Evolutionary conservation across 2,329 filamentous ascomycete genomes (phyloP), one percentile per base, ranked within the genome.

Genomic region (Calonectria hawksworthii): DNA sequence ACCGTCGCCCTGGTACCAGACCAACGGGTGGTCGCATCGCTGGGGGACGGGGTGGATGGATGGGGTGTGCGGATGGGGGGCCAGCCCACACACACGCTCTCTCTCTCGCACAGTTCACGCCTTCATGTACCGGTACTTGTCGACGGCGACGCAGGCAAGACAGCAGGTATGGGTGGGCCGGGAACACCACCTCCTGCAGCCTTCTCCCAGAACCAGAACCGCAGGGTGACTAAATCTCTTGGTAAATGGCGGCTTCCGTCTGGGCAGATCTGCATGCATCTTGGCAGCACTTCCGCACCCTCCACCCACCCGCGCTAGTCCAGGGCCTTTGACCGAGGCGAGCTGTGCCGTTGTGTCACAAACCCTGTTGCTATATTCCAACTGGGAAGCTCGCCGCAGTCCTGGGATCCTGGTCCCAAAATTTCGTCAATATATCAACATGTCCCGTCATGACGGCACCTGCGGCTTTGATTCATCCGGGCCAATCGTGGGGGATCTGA

Each of bases 121-220:
- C 36, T 16, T 3, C 34, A 41, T 63, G 56, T 63, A 41, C 56
- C 23, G 34, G 56, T 63, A 63, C 56, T 26, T 63, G 13, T 13
- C 14, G 23, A 16, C 3, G 13, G 14, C 14, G 36, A 59, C n/a
- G 18, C 34, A 41, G 10, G n/a, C 30, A 23, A 56, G 51, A 28
- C 16, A 41, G 16, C 23, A 8, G 14, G 21, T 23, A 13, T 41
- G 56, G 14, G 76, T 69, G 72, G 74, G 70, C 77, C 70, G 68
- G 70, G 61, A 72, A 34, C 59, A 44, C 68, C 63, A 65, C 63
- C 16, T 54, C 51, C 76, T 74, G 79, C 76, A 76, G 70, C 78
- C 79, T 74, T 74, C 75, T 76, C 65, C 76, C 74, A 77, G 73
- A 38, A 73, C 72, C 72, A 73, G 68, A 72, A 64, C 73, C n/a